Evolutionary conservation across 495 filamentous ascomycete genomes (phyloP).

Genomic region (Neurospora sublineolata): DNA sequence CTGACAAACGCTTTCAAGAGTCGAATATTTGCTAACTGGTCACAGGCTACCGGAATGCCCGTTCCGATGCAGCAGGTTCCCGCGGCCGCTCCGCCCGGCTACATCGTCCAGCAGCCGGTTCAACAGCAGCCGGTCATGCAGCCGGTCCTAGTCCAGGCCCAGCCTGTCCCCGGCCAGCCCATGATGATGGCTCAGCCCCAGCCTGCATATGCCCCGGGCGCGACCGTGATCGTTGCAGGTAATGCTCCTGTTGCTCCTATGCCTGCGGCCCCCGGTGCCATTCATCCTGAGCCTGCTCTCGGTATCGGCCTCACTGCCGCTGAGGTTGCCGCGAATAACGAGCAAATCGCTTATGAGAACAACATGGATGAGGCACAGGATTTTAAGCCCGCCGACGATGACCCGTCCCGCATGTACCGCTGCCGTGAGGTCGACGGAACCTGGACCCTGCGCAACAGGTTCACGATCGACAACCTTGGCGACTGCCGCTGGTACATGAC

Average conservation of each 20-base stretch:
- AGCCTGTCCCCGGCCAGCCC: neutral
- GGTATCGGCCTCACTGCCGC: slow-evolving; percentile 30
- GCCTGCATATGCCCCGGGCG: neutral
- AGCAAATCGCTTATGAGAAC: slow-evolving; percentile 28
- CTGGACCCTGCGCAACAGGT: slow-evolving; percentile 35
- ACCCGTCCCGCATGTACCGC: slow-evolving; percentile 40
- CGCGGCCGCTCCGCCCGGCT: slow-evolving; percentile 4
- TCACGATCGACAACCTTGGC: slow-evolving; percentile 35
- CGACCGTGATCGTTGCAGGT: slow-evolving; percentile 4
- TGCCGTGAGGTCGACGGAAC: slow-evolving; percentile 36
- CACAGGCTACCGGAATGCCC: neutral
- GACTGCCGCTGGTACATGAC: slow-evolving; percentile 38
- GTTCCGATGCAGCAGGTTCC: slow-evolving; percentile 9
- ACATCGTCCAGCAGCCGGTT: slow-evolving; percentile 3
- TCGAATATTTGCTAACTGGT: neutral
- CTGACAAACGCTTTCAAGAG: neutral
- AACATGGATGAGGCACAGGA: slow-evolving; percentile 36
- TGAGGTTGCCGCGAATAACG: slow-evolving; percentile 27
- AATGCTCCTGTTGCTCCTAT: slow-evolving; percentile 2
- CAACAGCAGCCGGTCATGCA: slow-evolving; percentile 9
- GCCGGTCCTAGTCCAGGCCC: slow-evolving; percentile 10
- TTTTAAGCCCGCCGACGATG: slow-evolving; percentile 39
- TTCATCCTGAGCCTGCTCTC: slow-evolving; percentile 19
- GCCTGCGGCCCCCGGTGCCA: slow-evolving; percentile 6
- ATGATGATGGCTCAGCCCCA: slow-evolving; percentile 1